Base-by-base conservation (phyloP, 1,139 yeast species). In the Zygosaccharomyces sapae region DNA sequence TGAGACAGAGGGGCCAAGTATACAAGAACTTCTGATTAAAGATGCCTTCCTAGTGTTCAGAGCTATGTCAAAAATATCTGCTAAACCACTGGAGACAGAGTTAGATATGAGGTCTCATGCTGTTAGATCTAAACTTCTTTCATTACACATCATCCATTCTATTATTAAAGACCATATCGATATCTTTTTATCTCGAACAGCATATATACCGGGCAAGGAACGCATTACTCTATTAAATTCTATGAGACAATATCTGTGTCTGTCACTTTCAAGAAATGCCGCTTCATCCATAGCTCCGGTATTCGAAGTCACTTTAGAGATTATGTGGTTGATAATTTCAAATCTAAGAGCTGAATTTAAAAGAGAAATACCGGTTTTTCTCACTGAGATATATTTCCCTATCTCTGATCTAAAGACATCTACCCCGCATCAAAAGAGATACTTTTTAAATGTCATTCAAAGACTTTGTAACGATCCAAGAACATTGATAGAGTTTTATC, bases 1-100 rank as follows among this genome's bases (percentile, higher is more conserved):
- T n/a, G 51, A 57, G 9, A 5, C 12, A 7, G 67, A 63, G 18
- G 61, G 54, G 10, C 58, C 56, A n/a, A 52, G 62, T 45, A 76
- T 76, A 4, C 81, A 78, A 54, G 95, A 88, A 52, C 67, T 83
- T 34, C 78, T 76, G 2, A 82, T 87, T 12, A 89, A 88, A 59
- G 99, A 94, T 64, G 97, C 97, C 0, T 92, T 90, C 61, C 74
- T 92, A 55, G 80, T 94, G 4, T 89, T 92, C 67, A 77, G 99
- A 63, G 90, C 97, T 1, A 85, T 94, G 90, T 87, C 97, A 65
- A 88, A 88, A 63, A 75, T 94, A 18, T 86, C 97, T 1, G 87
- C 87, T 43, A 92, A 92, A 65, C 77, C 83, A 25, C 68, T 82
- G 49, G 97, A 88, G 50, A 75, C 82, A 25, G 89, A 85, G 41